Conservation (phyloP, 352 stramenopile species). For the Nannochloropsis limnetica region DNA sequence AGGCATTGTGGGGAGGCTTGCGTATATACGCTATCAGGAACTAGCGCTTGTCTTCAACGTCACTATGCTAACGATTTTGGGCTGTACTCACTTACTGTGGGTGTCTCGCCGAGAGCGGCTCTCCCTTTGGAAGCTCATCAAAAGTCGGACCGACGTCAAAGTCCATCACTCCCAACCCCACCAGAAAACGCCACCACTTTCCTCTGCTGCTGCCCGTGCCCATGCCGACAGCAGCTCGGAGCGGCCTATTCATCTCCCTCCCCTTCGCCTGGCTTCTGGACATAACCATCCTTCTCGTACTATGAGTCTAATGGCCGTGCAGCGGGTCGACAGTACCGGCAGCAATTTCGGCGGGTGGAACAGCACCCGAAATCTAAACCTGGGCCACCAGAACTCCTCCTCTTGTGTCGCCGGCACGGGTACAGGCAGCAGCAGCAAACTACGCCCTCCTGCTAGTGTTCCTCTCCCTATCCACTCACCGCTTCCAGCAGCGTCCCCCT, state of each 20-base stretch:
- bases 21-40: background rate
- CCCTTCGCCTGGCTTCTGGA: background rate
- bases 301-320: background rate
- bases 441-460: background rate
- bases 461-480: background rate
- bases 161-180: background rate
- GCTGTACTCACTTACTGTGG: conserved; percentile 14
- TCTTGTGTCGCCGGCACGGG: background rate
- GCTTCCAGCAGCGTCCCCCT: background rate
- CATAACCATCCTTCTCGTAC: background rate
- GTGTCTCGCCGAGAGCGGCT: background rate
- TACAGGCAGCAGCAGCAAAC: background rate
- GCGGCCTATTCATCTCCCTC: background rate
- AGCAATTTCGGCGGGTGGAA: no score
- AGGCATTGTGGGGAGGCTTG: background rate
- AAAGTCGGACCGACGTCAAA: conserved; percentile 21
- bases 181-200: background rate
- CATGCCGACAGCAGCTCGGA: background rate
- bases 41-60: conserved; percentile 13
- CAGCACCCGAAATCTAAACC: background rate
- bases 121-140: conserved; percentile 28
- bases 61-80: background rate
- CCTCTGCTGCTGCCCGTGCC: background rate
- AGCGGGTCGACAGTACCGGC: background rate
- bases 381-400: background rate